Evolutionary conservation across 177 flowering plant genomes (phyloP).

Genomic region (Vitis hybrid): DNA sequence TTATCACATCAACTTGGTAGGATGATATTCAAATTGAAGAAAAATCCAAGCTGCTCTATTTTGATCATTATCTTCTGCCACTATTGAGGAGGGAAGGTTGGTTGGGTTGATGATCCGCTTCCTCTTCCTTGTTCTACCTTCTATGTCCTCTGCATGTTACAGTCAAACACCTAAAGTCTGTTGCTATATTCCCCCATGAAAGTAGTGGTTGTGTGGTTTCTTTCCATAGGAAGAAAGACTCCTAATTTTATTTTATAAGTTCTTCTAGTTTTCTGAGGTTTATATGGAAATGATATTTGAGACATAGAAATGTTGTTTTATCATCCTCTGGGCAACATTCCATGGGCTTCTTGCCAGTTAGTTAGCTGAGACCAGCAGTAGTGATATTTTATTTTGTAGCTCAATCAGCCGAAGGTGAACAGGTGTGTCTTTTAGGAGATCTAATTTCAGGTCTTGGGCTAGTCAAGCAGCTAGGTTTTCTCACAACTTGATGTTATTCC

Average conservation of each 20-base stretch:
- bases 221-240: too few relatives aligned
- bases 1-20: slow-evolving; percentile 11
- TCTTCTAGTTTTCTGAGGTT: not conserved
- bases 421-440: not conserved
- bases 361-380: not conserved
- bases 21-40: not conserved
- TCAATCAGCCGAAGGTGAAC: not conserved
- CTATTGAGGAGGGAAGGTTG: too few relatives aligned
- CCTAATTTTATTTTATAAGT: too few relatives aligned
- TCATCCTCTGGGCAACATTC: slow-evolving; percentile 9
- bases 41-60: not conserved
- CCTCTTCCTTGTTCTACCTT: not conserved
- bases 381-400: not conserved
- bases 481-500: not conserved
- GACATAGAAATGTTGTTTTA: slow-evolving; percentile 8
- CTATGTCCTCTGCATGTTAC: not conserved
- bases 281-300: not conserved
- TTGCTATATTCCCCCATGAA: not conserved
- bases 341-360: not conserved
- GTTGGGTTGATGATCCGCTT: not conserved
- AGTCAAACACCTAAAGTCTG: not conserved
- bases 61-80: too few relatives aligned
- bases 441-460: not conserved
- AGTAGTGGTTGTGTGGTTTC: not conserved
- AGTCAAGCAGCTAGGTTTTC: not conserved